Percentiles rank a stretch among this genome's conserved stretches.
phyloP scores from a whole-genome alignment of 257 asterid species.

The Verbena officinalis region DNA sequence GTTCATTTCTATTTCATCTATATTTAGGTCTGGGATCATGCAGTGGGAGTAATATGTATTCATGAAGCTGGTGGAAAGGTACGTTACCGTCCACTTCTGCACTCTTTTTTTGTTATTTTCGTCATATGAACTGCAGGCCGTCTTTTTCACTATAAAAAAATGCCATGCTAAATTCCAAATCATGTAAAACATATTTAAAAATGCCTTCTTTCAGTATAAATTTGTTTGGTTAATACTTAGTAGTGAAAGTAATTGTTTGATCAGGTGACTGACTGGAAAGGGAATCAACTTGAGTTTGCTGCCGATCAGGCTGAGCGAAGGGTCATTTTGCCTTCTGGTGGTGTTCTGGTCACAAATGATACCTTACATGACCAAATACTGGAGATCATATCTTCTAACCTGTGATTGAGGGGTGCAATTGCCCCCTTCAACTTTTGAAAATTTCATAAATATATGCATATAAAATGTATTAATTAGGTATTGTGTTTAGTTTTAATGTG shows the following conservation, averaged over 20 bases:
- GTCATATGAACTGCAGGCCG: conserved; percentile 9
- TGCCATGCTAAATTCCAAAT: no score
- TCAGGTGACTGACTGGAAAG: conserved; percentile 94
- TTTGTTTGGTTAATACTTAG: not conserved
- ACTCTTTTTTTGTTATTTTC: not conserved
- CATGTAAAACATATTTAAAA: not conserved
- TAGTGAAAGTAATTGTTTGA: not conserved
- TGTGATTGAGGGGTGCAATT: no score
- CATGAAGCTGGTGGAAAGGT: conserved; percentile 98
- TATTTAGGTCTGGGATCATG: conserved; percentile 92
- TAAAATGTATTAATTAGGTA: no score
- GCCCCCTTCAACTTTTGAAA: no score
- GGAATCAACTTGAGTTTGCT: conserved; percentile 61
- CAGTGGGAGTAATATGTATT: conserved; percentile 86
- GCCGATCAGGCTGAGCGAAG: conserved; percentile 73
- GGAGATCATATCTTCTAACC: no score
- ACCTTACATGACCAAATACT: no score
- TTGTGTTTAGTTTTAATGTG: no score
- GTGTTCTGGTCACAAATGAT: conserved; percentile 72
- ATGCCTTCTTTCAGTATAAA: not conserved
- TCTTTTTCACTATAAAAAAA: not conserved
- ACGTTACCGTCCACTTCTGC: conserved; percentile 21
- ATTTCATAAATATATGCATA: no score
- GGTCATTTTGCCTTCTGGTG: conserved; percentile 69
- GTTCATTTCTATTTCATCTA: conserved; percentile 27